Conservation (phyloP, 495 filamentous ascomycete genomes). For the Talaromyces proteolyticus region DNA sequence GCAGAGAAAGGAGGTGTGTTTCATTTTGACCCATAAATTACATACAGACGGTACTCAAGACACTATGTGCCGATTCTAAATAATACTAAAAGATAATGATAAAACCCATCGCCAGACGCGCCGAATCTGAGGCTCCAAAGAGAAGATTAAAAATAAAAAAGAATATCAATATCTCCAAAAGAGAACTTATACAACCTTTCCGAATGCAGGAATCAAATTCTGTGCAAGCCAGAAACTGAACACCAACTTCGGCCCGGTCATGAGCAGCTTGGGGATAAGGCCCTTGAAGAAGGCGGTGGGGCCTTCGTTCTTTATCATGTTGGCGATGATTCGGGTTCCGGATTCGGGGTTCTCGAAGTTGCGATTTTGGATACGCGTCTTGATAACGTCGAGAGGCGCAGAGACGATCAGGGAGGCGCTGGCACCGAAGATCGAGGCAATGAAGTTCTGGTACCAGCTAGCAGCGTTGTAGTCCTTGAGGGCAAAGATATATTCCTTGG, state of each 20-base stretch:
- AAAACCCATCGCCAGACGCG: not conserved
- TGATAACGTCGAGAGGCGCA: slow-evolving; percentile 96
- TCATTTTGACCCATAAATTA: not conserved
- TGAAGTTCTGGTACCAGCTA: slow-evolving; percentile 93
- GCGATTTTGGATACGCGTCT: slow-evolving; percentile 97
- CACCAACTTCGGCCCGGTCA: slow-evolving; percentile 97
- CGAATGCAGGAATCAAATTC: slow-evolving; percentile 75
- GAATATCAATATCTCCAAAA: not conserved
- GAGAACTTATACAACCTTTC: slow-evolving; percentile 45
- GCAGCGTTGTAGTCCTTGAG: slow-evolving; percentile 92
- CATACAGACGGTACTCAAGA: not conserved
- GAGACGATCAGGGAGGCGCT: slow-evolving; percentile 89
- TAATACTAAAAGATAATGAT: not conserved
- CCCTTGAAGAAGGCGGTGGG: slow-evolving; percentile 92
- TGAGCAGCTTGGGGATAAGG: slow-evolving; percentile 90
- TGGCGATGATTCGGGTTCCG: slow-evolving; percentile 82
- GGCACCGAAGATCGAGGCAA: slow-evolving; percentile 91
- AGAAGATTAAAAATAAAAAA: not conserved
- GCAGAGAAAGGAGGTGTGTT: not conserved
- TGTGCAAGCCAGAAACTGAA: slow-evolving; percentile 99
- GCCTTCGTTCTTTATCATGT: slow-evolving; percentile 90
- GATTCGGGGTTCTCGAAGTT: slow-evolving; percentile 98
- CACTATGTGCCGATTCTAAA: not conserved
- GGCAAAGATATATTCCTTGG: slow-evolving; percentile 89
- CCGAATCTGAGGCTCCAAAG: not conserved